These are phyloP conservation scores for Syncephalis fuscata DNA, from an alignment of 371 early-diverging fungal species.

Conservation along the genomic window DNA sequence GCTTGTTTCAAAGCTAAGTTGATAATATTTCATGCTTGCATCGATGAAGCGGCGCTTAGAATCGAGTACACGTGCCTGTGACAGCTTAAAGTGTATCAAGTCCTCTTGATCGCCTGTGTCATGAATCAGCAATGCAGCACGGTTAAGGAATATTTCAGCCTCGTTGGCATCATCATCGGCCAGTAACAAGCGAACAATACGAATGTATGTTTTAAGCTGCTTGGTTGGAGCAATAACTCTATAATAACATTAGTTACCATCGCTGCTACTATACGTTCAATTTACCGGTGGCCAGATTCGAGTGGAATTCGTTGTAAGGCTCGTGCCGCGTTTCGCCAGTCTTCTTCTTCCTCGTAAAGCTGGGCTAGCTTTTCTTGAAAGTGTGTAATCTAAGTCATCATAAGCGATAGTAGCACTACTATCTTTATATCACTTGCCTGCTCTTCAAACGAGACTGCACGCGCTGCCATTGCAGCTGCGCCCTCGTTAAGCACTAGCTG, in stretches of 20 bases:
- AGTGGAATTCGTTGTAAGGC: slow-evolving; percentile 66
- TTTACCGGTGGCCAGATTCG: slow-evolving; percentile 70
- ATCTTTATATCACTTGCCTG: slow-evolving; percentile 27
- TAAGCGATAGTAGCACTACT: neutral
- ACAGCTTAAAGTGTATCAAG: slow-evolving; percentile 40
- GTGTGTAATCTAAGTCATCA: slow-evolving; percentile 52
- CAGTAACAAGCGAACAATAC: slow-evolving; percentile 62
- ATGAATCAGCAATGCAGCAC: slow-evolving; percentile 53
- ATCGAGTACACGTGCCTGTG: slow-evolving; percentile 76
- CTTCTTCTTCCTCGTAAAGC: slow-evolving; percentile 55
- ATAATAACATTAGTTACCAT: too few relatives aligned
- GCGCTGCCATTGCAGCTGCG: slow-evolving; percentile 34
- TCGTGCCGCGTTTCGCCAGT: slow-evolving; percentile 63
- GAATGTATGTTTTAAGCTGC: slow-evolving; percentile 64
- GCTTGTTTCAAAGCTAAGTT: slow-evolving; percentile 52
- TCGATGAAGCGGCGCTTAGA: slow-evolving; percentile 73
- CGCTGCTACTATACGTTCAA: too few relatives aligned
- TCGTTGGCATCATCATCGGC: slow-evolving; percentile 70
- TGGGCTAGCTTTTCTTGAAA: slow-evolving; percentile 54
- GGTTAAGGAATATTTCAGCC: slow-evolving; percentile 69
- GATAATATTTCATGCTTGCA: slow-evolving; percentile 70
- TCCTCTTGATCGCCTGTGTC: slow-evolving; percentile 27
- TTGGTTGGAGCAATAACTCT: slow-evolving; percentile 58
- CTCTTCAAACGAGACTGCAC: slow-evolving; percentile 78
- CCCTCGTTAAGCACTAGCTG: slow-evolving; percentile 32